Evolutionary conservation across 306 rosid genomes (phyloP), one percentile per base, ranked within the genome.

Genomic region (Mucuna pruriens): DNA sequence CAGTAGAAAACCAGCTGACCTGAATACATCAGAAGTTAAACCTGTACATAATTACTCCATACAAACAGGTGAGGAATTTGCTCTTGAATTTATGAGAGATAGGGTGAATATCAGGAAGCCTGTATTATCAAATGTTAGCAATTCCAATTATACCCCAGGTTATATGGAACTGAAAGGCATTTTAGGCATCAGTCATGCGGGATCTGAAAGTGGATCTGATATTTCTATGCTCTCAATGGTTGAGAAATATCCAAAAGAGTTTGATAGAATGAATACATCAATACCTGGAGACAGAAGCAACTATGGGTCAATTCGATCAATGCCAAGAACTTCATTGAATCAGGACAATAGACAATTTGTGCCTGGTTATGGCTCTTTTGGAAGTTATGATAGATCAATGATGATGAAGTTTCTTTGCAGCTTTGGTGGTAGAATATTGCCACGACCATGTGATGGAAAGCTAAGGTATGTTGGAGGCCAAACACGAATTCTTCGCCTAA

Each of bases 401-500:
- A 83, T 77, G 71, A 87, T 94, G 88, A 94, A 91, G 80, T 85
- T 91, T 85, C 93, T 94, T 11, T 94, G 97, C 86, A 91, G 98
- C 89, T 90, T 85, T 86, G 97, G 97, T 64, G 97, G 98, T 73
- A 91, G 88, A 88, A 85, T 94, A 66, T 71, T 94, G 64, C 98
- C 98, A 36, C 88, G 98, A 39, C 98, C 98, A 7, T 84, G 86
- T 75, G 98, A 94, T 81, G 92, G 97, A 70, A 91, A 87, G 84
- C 89, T 91, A 63, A 89, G 98, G 78, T 91, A 94, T 84, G 98
- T 90, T 78, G 98, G 98, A 60, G 98, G 98, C 42, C 93, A 94
- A 60, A 94, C 98, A 66, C 97, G 89, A 75, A 90, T 94, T 65
- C 86, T 94, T 67, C 85, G 88, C 17, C 83, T 94, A 36, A 91